Percentiles rank a stretch among this genome's conserved stretches.
These are phyloP conservation scores for Coleophoma cylindrospora DNA, from an alignment of 2,329 filamentous ascomycete genomes.

Conservation along the genomic window DNA sequence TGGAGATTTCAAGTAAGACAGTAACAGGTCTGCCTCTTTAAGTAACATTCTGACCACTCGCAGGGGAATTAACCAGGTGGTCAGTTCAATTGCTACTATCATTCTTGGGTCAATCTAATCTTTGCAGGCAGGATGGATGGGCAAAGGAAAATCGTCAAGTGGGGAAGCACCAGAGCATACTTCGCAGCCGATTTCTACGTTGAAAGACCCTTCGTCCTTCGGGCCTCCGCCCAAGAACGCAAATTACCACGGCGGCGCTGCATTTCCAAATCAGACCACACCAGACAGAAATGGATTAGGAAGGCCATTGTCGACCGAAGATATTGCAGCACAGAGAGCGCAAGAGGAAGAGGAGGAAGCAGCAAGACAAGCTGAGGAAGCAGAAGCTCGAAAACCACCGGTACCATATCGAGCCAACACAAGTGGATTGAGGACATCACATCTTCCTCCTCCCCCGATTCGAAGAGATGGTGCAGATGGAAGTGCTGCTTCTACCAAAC, in stretches of 20 bases:
- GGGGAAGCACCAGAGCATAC: constrained; percentile 10
- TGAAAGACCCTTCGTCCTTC: constrained; percentile 62
- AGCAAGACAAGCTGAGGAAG: constrained; percentile 21
- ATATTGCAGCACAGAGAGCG: constrained; percentile 25
- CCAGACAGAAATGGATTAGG: constrained; percentile 34
- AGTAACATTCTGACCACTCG: not conserved
- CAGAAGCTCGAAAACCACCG: constrained; percentile 29
- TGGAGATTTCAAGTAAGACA: constrained; percentile 27
- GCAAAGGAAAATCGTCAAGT: constrained; percentile 24
- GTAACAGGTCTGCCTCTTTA: not conserved
- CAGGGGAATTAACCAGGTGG: constrained; percentile 25
- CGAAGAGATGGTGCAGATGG: constrained; percentile 29
- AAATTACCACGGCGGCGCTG: constrained; percentile 23
- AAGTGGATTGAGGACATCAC: constrained; percentile 52
- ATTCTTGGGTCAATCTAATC: not conserved
- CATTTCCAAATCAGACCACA: constrained; percentile 21
- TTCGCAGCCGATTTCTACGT: constrained; percentile 47
- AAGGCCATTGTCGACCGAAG: constrained; percentile 34
- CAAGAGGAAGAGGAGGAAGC: constrained; percentile 17
- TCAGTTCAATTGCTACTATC: constrained; percentile 4
- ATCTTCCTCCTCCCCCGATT: constrained; percentile 56
- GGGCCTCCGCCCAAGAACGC: constrained; percentile 59
- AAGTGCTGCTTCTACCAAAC: constrained; percentile 20
- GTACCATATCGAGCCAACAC: constrained; percentile 57
- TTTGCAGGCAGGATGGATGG: constrained; percentile 24